A percentile compares a stretch with the other conserved stretches of the same genome.
These are phyloP conservation scores for Penicillium goetzii DNA, from an alignment of 495 filamentous ascomycete genomes.

Conservation along the genomic window DNA sequence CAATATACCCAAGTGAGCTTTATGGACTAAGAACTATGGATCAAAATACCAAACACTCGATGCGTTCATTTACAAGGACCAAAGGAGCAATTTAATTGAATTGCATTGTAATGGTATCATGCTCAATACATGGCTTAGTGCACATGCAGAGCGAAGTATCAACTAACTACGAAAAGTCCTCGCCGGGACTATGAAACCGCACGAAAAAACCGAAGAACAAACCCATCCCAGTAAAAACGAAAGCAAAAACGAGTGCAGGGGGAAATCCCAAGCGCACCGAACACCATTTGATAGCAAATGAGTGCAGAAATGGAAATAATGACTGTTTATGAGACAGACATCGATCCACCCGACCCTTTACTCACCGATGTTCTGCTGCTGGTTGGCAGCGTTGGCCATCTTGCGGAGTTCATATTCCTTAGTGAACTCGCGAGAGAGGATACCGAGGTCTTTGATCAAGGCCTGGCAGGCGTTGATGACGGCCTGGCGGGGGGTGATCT, in stretches of 20 bases:
- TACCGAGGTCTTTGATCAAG: conserved; percentile 74
- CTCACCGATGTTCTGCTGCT: conserved; percentile 45
- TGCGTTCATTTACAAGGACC: background rate
- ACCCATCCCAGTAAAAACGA: background rate
- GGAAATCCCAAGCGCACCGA: conserved; percentile 20
- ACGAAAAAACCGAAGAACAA: conserved; percentile 10
- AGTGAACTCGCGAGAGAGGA: conserved; percentile 83
- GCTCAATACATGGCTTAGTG: conserved; percentile 10
- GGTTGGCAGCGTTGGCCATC: conserved; percentile 67
- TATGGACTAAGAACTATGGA: background rate
- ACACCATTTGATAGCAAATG: conserved; percentile 18
- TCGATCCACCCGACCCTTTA: background rate
- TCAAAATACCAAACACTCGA: background rate
- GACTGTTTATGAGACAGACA: background rate
- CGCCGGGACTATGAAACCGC: conserved; percentile 17
- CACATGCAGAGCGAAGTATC: conserved; percentile 11
- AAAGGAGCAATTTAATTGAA: background rate
- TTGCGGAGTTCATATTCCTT: conserved; percentile 94
- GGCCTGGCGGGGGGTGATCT: conserved; percentile 81
- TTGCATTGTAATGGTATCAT: conserved; percentile 13
- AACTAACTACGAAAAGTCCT: conserved; percentile 11
- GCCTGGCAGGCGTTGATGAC: conserved; percentile 77
- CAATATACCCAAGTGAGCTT: background rate
- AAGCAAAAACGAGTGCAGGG: conserved; percentile 13
- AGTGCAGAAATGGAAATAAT: conserved; percentile 8